Base-by-base conservation (phyloP, 495 filamentous ascomycete genomes). In the Lasiosphaeriaceae sp. region DNA sequence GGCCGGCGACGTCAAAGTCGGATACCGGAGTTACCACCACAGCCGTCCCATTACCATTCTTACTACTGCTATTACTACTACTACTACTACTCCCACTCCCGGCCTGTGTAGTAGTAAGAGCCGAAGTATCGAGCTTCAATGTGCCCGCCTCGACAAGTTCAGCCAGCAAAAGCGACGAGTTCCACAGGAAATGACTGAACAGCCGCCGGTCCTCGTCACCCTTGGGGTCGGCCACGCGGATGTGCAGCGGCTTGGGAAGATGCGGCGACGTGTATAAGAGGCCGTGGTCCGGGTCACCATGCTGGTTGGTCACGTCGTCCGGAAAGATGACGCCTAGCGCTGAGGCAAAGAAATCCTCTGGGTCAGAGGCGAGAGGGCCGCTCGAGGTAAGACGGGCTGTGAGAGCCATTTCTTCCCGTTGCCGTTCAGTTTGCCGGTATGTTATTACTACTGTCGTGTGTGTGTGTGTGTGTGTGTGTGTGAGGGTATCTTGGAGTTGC, bases 151-250 rank as follows among this genome's bases (percentile, higher is more conserved):
- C 85, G 11, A 94, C 73, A 12, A 85, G 74, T 66, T 89, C 88
- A 1, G 87, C 88, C 47, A 92, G 76, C 53, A 86, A 75, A 60
- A 93, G 72, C 0, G 79, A 84, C n/a, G 89, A 77, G 67, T 93
- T 95, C 92, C 92, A 96, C 6, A 96, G 71, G 68, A 89, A 88
- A 68, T 96, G 92, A 34, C 85, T 85, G 68, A 92, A 96, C 37
- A 94, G 79, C 41, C 70, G 75, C 52, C 86, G 69, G 16, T 81
- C 81, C 39, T 80, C 74, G 24, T 86, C 82, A 1, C 69, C 74
- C 20, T 78, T 66, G 1, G 84, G 81, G 59, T 86, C 77, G 1
- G 82, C 77, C 11, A 85, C 76, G 3, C 63, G 61, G 47, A 89
- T 71, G 44, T 76, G 59, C 44, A 77, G 39, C 22, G 71, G 68